Evolutionary conservation across 495 filamentous ascomycete genomes (phyloP), one percentile per base, ranked within the genome.

Genomic region (Aspergillus carlsbadensis): DNA sequence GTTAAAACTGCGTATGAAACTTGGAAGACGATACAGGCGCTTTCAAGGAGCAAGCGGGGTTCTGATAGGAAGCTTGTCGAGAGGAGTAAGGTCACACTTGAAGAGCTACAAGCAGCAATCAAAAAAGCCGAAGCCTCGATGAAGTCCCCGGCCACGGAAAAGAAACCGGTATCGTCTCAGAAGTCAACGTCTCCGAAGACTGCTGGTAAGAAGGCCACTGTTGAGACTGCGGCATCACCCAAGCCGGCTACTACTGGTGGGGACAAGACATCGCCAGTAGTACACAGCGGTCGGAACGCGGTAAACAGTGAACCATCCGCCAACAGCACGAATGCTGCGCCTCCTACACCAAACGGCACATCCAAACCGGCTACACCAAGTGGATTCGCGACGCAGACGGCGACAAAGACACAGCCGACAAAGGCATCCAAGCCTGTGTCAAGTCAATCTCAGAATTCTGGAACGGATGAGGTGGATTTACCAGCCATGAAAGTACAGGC

Each of bases 91-190:
- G 5, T 0, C 10, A 22, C 26, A 36, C 39, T 65, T 13, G 29
- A 49, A 7, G 4, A 35, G 2, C 35, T 20, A 22, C 42, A 50
- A n/a, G 56, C 55, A 29, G 35, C 56, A 17, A 14, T 62, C 8
- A 45, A 58, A n/a, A 55, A 60, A 17, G 35, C 52, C 6, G 59
- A 62, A 39, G 51, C 49, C 10, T 22, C 49, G 3, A 45, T 51
- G 51, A 26, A 3, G 17, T 40, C 45, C 11, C n/a, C 42, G 20
- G 26, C 10, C 21, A 50, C 35, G 36, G 36, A 15, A 17, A 57
- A 57, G 21, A 41, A 43, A 20, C 1, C 35, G 0, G 21, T 50
- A 41, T 15, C 22, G 6, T 41, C 57, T 40, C 17, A 20, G 20
- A 52, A 46, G 15, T 10, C 6, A 17, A 21, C 7, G 39, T 42